phyloP scores from a whole-genome alignment of 2,329 filamentous ascomycete species.

The Colletotrichum eleusines region DNA sequence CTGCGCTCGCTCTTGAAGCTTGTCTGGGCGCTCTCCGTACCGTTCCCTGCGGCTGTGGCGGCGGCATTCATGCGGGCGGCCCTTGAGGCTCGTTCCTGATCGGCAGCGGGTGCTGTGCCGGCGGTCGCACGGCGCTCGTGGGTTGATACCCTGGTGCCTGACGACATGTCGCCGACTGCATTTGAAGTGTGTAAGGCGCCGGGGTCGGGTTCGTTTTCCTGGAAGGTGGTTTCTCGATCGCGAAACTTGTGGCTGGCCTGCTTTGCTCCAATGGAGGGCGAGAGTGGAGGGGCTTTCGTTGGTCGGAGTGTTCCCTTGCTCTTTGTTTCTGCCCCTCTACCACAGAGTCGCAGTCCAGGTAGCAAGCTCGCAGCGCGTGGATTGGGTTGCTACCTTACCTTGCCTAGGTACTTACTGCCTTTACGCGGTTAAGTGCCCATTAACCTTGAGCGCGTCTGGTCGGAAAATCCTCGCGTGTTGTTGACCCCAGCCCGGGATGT shows the following conservation, averaged over 20 bases:
- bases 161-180: constrained; percentile 58
- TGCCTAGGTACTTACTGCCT: background rate
- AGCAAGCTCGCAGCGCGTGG: constrained; percentile 6
- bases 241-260: background rate
- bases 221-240: background rate
- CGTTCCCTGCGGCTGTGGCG: constrained; percentile 13
- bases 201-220: background rate
- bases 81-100: constrained; percentile 47
- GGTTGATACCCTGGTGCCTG: constrained; percentile 56
- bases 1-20: constrained; percentile 50
- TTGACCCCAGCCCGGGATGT: constrained; percentile 24
- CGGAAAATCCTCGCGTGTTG: constrained; percentile 41
- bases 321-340: constrained; percentile 35
- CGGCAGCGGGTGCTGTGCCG: constrained; percentile 43
- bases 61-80: constrained; percentile 52
- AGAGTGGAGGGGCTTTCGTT: background rate
- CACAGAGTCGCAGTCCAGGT: constrained; percentile 14
- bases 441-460: constrained; percentile 36
- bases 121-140: constrained; percentile 58
- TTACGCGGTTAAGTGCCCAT: constrained; percentile 35
- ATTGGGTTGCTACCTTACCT: constrained; percentile 16
- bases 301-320: background rate
- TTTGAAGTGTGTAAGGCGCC: constrained; percentile 44
- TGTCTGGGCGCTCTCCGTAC: constrained; percentile 43
- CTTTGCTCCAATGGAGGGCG: background rate